These are phyloP conservation scores for Beauveria brongniartii DNA, from an alignment of 2,329 filamentous ascomycete genomes.

Conservation along the genomic window DNA sequence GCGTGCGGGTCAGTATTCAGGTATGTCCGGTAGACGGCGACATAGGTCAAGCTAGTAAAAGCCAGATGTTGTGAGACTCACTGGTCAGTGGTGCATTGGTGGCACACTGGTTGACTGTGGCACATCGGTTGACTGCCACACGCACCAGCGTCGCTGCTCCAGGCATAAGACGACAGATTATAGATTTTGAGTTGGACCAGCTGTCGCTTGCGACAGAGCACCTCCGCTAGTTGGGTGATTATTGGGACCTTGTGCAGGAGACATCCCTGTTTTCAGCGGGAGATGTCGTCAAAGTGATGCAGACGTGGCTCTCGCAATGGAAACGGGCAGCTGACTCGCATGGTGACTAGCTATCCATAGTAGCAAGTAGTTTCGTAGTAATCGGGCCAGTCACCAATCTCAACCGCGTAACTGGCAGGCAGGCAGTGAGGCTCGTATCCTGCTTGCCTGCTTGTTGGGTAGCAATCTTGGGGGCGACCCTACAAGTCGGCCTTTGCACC, in stretches of 20 bases:
- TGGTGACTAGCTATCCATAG: neutral
- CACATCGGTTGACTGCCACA: neutral
- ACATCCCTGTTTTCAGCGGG: conserved; percentile 12
- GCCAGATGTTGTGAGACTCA: conserved; percentile 2
- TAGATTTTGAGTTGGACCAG: conserved; percentile 5
- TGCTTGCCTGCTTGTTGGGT: neutral
- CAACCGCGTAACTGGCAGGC: neutral
- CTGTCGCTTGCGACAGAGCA: neutral
- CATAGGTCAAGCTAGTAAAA: neutral
- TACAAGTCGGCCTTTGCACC: neutral
- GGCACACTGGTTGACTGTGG: neutral
- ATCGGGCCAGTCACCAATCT: neutral
- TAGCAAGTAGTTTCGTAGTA: neutral
- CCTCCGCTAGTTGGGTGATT: conserved; percentile 6
- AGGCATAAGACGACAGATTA: neutral
- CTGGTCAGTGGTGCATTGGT: neutral
- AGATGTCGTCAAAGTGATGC: neutral
- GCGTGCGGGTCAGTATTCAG: neutral
- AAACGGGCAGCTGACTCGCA: conserved; percentile 5
- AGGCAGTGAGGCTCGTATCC: neutral
- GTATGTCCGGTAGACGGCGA: neutral
- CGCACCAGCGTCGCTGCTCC: neutral
- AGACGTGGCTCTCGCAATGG: neutral
- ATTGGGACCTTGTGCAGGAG: conserved; percentile 5
- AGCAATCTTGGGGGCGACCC: neutral